Percentiles rank a stretch among this genome's conserved stretches.
Conservation (phyloP, 495 filamentous ascomycete species). For the Thermochaetoides thermophila region DNA sequence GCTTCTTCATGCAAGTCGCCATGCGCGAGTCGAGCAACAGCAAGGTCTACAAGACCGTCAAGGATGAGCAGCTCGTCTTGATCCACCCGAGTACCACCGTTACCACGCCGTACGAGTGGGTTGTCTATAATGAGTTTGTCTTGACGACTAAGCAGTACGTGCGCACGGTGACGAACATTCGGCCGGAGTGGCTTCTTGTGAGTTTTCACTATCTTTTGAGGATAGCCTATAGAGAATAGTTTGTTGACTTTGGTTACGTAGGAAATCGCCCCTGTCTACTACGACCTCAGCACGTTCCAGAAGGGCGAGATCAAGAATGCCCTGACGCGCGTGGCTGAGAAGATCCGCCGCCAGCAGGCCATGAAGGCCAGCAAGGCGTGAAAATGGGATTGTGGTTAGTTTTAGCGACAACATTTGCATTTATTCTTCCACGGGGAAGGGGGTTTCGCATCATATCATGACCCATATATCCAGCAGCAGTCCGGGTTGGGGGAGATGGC, state of each 20-base stretch:
- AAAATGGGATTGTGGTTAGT: background rate
- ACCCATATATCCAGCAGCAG: no score
- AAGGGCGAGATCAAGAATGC: slow-evolving; percentile 76
- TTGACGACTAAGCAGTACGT: slow-evolving; percentile 93
- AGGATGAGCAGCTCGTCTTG: slow-evolving; percentile 80
- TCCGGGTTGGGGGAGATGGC: no score
- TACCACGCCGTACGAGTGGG: slow-evolving; percentile 79
- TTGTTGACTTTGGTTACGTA: slow-evolving; percentile 5
- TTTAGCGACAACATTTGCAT: no score
- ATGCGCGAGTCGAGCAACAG: slow-evolving; percentile 61
- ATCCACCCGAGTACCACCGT: slow-evolving; percentile 86
- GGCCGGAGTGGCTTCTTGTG: slow-evolving; percentile 80
- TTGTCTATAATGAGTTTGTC: slow-evolving; percentile 97
- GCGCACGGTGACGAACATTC: slow-evolving; percentile 49
- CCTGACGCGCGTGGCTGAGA: slow-evolving; percentile 58
- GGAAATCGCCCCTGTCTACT: slow-evolving; percentile 87
- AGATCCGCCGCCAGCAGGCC: slow-evolving; percentile 56
- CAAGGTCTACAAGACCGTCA: slow-evolving; percentile 86
- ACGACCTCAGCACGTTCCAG: slow-evolving; percentile 68
- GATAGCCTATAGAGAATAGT: background rate
- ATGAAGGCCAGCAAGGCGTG: slow-evolving; percentile 32
- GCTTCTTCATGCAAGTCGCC: slow-evolving; percentile 99
- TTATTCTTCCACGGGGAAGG: no score
- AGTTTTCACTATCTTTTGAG: slow-evolving; percentile 21
- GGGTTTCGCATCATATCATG: no score